Conservation (phyloP, 305 asterid genomes). For the Fraxinus velutina region DNA sequence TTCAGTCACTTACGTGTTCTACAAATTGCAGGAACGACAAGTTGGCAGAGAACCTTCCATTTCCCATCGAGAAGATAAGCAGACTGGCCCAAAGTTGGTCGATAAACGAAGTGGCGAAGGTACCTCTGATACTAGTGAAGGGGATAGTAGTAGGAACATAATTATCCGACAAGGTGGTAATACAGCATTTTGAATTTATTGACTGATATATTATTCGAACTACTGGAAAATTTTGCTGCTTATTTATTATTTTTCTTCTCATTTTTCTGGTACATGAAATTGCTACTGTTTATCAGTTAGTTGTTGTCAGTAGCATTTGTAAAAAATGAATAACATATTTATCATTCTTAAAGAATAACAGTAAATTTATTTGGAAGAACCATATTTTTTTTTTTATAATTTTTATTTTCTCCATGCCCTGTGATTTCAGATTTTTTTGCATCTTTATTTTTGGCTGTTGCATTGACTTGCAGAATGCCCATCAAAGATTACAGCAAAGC, state of each 20-base stretch:
- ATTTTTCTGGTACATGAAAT: conserved; percentile 21
- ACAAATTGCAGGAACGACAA: conserved; percentile 56
- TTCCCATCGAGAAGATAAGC: conserved; percentile 40
- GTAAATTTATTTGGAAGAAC: conserved; percentile 9
- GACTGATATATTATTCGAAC: conserved; percentile 26
- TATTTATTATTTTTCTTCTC: conserved; percentile 18
- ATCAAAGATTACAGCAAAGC: conserved; percentile 3
- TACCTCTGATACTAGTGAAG: conserved; percentile 47
- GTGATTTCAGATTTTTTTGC: conserved; percentile 3
- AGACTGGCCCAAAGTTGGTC: conserved; percentile 34
- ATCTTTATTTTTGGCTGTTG: background rate
- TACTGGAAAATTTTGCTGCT: conserved; percentile 24
- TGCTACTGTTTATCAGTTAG: conserved; percentile 22
- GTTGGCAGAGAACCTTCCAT: conserved; percentile 50
- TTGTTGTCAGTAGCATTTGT: conserved; percentile 28
- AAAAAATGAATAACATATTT: conserved; percentile 35
- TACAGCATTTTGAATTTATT: conserved; percentile 10
- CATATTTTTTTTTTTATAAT: background rate
- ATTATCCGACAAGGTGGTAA: conserved; percentile 39
- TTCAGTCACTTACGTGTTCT: conserved; percentile 11
- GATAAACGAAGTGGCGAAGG: conserved; percentile 39
- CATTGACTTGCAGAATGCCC: conserved; percentile 5
- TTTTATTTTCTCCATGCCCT: background rate
- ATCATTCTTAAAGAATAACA: conserved; percentile 21
- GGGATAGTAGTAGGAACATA: conserved; percentile 45